Conservation (phyloP, 257 asterid genomes). For the Nemophila menziesii region DNA sequence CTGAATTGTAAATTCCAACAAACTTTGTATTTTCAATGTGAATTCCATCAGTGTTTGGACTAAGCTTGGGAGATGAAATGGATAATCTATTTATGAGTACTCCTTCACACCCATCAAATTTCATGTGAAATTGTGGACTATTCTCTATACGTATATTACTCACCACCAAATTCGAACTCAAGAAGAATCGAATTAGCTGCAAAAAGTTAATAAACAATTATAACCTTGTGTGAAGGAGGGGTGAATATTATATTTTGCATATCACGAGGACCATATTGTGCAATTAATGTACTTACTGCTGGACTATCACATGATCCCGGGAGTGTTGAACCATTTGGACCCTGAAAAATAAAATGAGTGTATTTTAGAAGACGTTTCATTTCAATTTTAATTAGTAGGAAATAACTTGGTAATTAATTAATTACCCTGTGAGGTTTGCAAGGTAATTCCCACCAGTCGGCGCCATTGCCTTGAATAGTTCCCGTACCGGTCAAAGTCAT, state of each 20-base stretch:
- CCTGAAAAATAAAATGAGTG: constrained; percentile 34
- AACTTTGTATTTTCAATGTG: constrained; percentile 67
- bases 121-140: constrained; percentile 88
- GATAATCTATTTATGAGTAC: constrained; percentile 52
- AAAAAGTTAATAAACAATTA: background rate
- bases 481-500: constrained; percentile 72
- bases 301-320: constrained; percentile 97
- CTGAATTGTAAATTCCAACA: constrained; percentile 77
- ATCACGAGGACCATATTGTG: background rate
- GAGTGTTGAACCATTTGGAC: constrained; percentile 84
- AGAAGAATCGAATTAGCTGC: constrained; percentile 76
- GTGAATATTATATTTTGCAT: background rate
- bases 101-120: constrained; percentile 76
- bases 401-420: background rate
- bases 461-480: constrained; percentile 82
- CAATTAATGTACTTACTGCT: constrained; percentile 64
- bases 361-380: background rate
- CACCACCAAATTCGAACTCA: constrained; percentile 79
- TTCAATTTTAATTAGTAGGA: background rate
- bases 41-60: constrained; percentile 94
- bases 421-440: constrained; percentile 94
- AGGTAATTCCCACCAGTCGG: constrained; percentile 94
- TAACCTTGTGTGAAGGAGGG: too few relatives aligned
- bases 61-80: constrained; percentile 75
- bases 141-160: constrained; percentile 56